These are phyloP conservation scores for Sungouiozyma intestinalis DNA, from an alignment of 805 yeast genomes.

Conservation along the genomic window DNA sequence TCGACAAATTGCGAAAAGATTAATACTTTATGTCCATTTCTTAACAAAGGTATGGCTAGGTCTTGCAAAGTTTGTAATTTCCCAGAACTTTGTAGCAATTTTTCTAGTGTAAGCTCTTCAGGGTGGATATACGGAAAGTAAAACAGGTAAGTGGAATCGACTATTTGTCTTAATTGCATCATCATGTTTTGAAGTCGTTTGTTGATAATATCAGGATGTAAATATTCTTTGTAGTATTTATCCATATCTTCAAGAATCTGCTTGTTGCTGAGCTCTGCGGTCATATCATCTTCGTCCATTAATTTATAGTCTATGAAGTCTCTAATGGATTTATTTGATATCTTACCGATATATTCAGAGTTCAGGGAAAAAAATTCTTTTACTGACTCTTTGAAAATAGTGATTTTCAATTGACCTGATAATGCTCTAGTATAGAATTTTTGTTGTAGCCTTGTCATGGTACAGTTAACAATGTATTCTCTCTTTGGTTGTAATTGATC, in stretches of 20 bases:
- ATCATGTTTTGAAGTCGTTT: slow-evolving; percentile 55
- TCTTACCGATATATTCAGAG: slow-evolving; percentile 20
- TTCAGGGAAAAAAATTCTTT: slow-evolving; percentile 42
- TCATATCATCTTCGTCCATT: slow-evolving; percentile 2
- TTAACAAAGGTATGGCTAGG: slow-evolving; percentile 41
- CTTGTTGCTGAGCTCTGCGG: not conserved
- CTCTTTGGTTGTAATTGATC: slow-evolving; percentile 74
- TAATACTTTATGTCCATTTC: slow-evolving; percentile 53
- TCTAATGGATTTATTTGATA: slow-evolving; percentile 30
- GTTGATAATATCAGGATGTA: slow-evolving; percentile 34
- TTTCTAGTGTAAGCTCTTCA: slow-evolving; percentile 32
- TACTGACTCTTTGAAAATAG: slow-evolving; percentile 38
- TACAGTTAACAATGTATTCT: slow-evolving; percentile 73
- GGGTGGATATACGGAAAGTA: slow-evolving; percentile 60
- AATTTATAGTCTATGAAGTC: slow-evolving; percentile 34
- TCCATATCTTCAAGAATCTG: slow-evolving; percentile 13
- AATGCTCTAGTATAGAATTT: slow-evolving; percentile 48
- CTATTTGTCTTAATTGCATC: slow-evolving; percentile 78
- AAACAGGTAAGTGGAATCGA: slow-evolving; percentile 78
- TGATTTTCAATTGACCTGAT: slow-evolving; percentile 33
- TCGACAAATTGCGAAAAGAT: slow-evolving; percentile 81
- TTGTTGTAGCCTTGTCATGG: slow-evolving; percentile 53
- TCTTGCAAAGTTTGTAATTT: slow-evolving; percentile 64
- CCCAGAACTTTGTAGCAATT: slow-evolving; percentile 49
- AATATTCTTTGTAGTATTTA: slow-evolving; percentile 21